Base-by-base conservation (phyloP, 495 filamentous ascomycete genomes). In the Aspergillus bridgeri region DNA sequence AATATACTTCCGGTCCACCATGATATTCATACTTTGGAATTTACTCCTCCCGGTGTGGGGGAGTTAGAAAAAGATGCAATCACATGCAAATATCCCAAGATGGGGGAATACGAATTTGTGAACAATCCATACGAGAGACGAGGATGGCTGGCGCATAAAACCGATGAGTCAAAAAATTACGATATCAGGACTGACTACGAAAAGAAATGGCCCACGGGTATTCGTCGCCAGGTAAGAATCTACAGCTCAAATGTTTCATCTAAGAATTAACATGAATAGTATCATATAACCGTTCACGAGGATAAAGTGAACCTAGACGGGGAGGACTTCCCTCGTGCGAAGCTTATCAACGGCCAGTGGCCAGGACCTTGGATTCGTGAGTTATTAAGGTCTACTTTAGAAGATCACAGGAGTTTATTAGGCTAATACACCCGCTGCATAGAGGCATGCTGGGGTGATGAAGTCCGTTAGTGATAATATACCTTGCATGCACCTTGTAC, bases 261-360 rank as follows among this genome's bases (percentile, higher is more conserved):
- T 17, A 6, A 48, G 9, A 48, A 5, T 48, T n/a, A 24, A 48
- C 19, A 48, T 2, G 23, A 24, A 5, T 8, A 51, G 48, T 51
- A 51, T n/a, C 23, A 29, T 33, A 18, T 51, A 11, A 29, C 25
- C 11, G 23, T 51, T 25, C n/a, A 51, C 6, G 25, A 51, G 20
- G 19, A 29, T 15, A n/a, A 11, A 5, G 22, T 29, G 48, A 19
- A 23, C 18, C 18, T 22, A 6, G 22, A 51, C 33, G 48, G 48
- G 11, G 25, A n/a, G 22, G 17, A 19, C 1, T 33, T 27, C 8
- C 13, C 23, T 29, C 6, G 19, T 13, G 25, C 48, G n/a, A 51
- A 33, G 65, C 84, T 86, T 51, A 85, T 90, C 75, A 91, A 91
- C 65, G 81, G 79, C 2, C 67, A 85, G 1, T 71, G 83, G 43